phyloP scores from a whole-genome alignment of 208 protist species.

The Sergeia podlipaevii region DNA sequence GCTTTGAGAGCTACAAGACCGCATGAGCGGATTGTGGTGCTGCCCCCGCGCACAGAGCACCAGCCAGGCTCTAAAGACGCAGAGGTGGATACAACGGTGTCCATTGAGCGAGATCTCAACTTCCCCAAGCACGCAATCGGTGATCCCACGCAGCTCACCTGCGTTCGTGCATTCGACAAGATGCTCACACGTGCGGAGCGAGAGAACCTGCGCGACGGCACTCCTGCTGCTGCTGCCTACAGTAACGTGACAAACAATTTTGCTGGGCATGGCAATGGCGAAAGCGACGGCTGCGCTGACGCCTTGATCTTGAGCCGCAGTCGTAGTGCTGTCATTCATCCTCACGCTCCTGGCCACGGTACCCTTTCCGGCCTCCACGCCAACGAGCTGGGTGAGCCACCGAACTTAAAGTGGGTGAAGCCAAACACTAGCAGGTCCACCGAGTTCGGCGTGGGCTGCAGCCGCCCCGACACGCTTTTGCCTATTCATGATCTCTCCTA shows the following conservation, averaged over 20 bases:
- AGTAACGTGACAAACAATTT: not conserved
- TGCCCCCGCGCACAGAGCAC: slow-evolving; percentile 27
- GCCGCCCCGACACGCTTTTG: slow-evolving; percentile 20
- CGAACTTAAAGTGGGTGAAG: slow-evolving; percentile 48
- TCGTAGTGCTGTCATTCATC: slow-evolving; percentile 42
- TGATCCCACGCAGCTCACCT: slow-evolving; percentile 20
- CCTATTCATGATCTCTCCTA: slow-evolving; percentile 60
- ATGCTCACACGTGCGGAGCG: slow-evolving; percentile 40
- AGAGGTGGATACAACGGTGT: slow-evolving; percentile 39
- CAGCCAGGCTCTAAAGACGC: no score
- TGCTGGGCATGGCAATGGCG: not conserved
- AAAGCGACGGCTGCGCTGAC: not conserved
- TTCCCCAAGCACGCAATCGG: slow-evolving; percentile 42
- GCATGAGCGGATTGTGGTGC: slow-evolving; percentile 19
- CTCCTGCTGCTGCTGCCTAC: slow-evolving; percentile 5
- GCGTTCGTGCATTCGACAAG: slow-evolving; percentile 42
- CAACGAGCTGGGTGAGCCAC: slow-evolving; percentile 60
- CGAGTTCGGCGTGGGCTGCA: slow-evolving; percentile 35
- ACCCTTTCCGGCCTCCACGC: slow-evolving; percentile 34
- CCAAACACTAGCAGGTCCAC: slow-evolving; percentile 32
- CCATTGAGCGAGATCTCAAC: slow-evolving; percentile 54
- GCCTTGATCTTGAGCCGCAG: slow-evolving; percentile 30
- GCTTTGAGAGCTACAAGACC: slow-evolving; percentile 46
- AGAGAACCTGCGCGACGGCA: slow-evolving; percentile 9
- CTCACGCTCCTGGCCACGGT: slow-evolving; percentile 54